phyloP scores from a whole-genome alignment of 23 red algal species.

The Gracilaria vermiculophylla region DNA sequence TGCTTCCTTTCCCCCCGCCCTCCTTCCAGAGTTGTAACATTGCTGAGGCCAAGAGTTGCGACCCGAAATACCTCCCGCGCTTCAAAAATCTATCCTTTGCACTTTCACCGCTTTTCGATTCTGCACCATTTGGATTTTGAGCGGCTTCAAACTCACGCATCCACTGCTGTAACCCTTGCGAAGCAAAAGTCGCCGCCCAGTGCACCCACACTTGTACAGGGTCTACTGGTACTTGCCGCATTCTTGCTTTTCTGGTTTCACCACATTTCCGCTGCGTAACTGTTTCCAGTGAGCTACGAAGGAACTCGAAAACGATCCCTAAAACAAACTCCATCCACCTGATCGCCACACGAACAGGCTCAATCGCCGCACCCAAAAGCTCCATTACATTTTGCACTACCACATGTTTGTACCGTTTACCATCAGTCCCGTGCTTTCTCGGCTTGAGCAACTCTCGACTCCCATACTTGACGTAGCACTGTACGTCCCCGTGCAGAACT shows the following conservation, averaged over 20 bases:
- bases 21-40: conserved; percentile 20
- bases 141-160: neutral
- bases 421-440: neutral
- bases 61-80: neutral
- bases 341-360: neutral
- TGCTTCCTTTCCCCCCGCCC: neutral
- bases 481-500: conserved; percentile 12
- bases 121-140: neutral
- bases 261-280: neutral
- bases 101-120: too few relatives aligned
- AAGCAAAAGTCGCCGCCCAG: conserved; percentile 47
- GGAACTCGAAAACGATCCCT: neutral
- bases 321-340: neutral
- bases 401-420: too few relatives aligned
- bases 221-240: neutral
- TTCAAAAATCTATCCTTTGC: neutral
- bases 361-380: neutral
- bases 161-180: conserved; percentile 31
- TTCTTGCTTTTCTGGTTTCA: too few relatives aligned
- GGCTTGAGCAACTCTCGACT: too few relatives aligned
- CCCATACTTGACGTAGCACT: conserved; percentile 6
- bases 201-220: conserved; percentile 45
- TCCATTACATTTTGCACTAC: neutral
- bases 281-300: neutral
- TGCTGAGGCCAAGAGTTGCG: conserved; percentile 22